phyloP scores from a whole-genome alignment of 1,284 basidiomycete genomes.

The Entoloma clypeatum region DNA sequence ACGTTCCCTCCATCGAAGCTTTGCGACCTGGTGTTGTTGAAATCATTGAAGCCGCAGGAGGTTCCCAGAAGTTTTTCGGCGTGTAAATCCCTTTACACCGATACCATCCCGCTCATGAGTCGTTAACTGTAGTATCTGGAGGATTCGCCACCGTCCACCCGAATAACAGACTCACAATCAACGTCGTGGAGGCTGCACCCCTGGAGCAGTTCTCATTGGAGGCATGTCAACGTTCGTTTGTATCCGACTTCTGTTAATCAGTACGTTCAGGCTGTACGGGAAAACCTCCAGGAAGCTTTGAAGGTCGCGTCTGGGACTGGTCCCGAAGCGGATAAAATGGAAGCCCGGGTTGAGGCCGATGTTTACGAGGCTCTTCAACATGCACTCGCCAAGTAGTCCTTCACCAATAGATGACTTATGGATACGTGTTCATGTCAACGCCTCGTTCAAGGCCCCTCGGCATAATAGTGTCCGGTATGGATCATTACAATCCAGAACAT shows the following conservation, averaged over 20 bases:
- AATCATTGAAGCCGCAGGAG: slow-evolving; percentile 77
- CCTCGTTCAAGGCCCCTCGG: too few species aligned
- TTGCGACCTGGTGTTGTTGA: slow-evolving; percentile 91
- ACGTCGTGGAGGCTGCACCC: slow-evolving; percentile 94
- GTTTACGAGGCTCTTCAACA: slow-evolving; percentile 95
- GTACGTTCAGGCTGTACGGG: slow-evolving; percentile 72
- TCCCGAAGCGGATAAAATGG: slow-evolving; percentile 90
- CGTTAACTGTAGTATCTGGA: slow-evolving; percentile 71
- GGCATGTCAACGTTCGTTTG: slow-evolving; percentile 40
- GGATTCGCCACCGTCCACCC: slow-evolving; percentile 98
- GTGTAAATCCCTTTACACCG: slow-evolving; percentile 31
- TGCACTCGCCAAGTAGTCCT: slow-evolving; percentile 64
- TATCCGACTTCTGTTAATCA: slow-evolving; percentile 3
- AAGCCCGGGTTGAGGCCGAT: slow-evolving; percentile 93
- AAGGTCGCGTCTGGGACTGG: slow-evolving; percentile 80
- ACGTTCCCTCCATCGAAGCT: slow-evolving; percentile 91
- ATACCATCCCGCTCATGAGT: neutral
- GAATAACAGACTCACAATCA: slow-evolving; percentile 95
- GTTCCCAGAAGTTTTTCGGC: slow-evolving; percentile 96
- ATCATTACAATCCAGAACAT: too few species aligned
- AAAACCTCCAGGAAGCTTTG: slow-evolving; percentile 88
- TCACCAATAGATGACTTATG: slow-evolving; percentile 5
- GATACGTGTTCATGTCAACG: too few species aligned
- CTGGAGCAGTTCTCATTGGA: slow-evolving; percentile 89
- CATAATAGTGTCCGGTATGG: too few species aligned